Evolutionary conservation across 495 filamentous ascomycete species (phyloP).

Genomic region (Trichoderma gamsii): DNA sequence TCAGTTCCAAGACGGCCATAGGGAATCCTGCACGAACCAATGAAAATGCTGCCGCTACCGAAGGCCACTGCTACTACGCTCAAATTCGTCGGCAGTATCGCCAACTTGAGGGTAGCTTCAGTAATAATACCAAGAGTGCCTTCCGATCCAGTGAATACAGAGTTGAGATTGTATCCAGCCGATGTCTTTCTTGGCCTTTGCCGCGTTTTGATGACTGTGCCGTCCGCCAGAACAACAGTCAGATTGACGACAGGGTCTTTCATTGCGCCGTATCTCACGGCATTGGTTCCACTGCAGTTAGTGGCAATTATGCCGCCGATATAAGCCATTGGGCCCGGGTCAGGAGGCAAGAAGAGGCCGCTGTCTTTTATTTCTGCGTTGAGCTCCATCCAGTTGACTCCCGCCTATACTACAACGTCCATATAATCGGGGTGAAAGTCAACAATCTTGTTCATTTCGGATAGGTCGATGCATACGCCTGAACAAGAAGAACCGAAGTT

Average conservation of each 20-base stretch:
- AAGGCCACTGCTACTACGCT: slow-evolving; percentile 63
- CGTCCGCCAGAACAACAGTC: slow-evolving; percentile 71
- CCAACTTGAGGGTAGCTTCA: slow-evolving; percentile 69
- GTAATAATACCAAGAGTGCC: slow-evolving; percentile 88
- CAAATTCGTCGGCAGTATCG: slow-evolving; percentile 55
- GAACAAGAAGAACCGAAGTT: slow-evolving; percentile 79
- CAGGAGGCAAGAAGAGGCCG: slow-evolving; percentile 81
- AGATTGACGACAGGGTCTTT: slow-evolving; percentile 76
- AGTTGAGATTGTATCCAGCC: slow-evolving; percentile 76
- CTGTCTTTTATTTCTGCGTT: slow-evolving; percentile 65
- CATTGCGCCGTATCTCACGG: slow-evolving; percentile 76
- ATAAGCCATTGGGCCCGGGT: slow-evolving; percentile 58
- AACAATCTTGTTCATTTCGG: slow-evolving; percentile 72
- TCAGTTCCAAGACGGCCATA: slow-evolving; percentile 63
- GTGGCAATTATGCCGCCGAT: slow-evolving; percentile 72
- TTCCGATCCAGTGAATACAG: slow-evolving; percentile 85
- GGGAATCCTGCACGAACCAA: slow-evolving; percentile 62
- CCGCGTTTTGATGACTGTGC: slow-evolving; percentile 67
- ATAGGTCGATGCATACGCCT: slow-evolving; percentile 79
- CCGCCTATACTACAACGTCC: slow-evolving; percentile 84
- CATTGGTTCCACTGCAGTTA: slow-evolving; percentile 73
- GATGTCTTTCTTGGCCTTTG: slow-evolving; percentile 65
- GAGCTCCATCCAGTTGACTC: slow-evolving; percentile 77
- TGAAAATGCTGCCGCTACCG: slow-evolving; percentile 53
- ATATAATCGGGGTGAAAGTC: slow-evolving; percentile 74